Conservation (phyloP, 352 stramenopile species). For the Pseudoperonospora humuli region DNA sequence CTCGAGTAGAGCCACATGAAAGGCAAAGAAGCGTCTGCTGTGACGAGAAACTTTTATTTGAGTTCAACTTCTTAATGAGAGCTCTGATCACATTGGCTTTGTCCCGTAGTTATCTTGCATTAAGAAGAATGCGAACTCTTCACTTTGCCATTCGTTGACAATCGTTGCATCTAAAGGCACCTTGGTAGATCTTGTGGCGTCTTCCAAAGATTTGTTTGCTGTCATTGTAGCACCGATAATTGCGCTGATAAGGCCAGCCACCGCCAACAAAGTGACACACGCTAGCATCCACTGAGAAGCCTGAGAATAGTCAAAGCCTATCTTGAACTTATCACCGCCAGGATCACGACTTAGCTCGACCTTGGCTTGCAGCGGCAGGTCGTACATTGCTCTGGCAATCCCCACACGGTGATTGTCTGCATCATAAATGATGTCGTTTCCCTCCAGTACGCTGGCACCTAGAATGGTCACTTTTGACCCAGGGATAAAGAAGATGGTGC, state of each 20-base stretch:
- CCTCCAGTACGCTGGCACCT: slow-evolving; percentile 49
- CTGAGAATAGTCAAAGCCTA: slow-evolving; percentile 29
- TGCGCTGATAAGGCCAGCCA: slow-evolving; percentile 41
- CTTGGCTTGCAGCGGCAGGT: slow-evolving; percentile 19
- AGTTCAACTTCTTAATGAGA: slow-evolving; percentile 6
- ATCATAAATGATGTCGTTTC: slow-evolving; percentile 79
- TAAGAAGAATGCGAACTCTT: slow-evolving; percentile 44
- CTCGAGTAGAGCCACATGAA: not conserved
- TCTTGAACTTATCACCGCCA: slow-evolving; percentile 49
- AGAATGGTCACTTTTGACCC: slow-evolving; percentile 62
- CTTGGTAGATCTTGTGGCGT: too few species aligned
- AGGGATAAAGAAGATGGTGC: slow-evolving; percentile 64
- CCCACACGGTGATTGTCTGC: slow-evolving; percentile 62
- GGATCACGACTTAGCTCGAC: slow-evolving; percentile 49
- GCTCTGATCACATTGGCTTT: slow-evolving; percentile 7
- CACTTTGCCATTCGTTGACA: too few species aligned
- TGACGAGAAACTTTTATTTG: slow-evolving; percentile 16
- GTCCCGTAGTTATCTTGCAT: slow-evolving; percentile 33
- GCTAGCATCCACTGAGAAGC: slow-evolving; percentile 38
- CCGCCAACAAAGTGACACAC: slow-evolving; percentile 29
- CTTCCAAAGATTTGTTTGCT: slow-evolving; percentile 1
- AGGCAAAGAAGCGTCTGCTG: not conserved
- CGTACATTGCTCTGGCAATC: slow-evolving; percentile 49
- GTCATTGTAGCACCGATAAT: too few species aligned
- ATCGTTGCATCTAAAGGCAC: too few species aligned